These are phyloP conservation scores for Zygnema circumcarinatum DNA, from an alignment of 139 green algal genomes.

Conservation along the genomic window DNA sequence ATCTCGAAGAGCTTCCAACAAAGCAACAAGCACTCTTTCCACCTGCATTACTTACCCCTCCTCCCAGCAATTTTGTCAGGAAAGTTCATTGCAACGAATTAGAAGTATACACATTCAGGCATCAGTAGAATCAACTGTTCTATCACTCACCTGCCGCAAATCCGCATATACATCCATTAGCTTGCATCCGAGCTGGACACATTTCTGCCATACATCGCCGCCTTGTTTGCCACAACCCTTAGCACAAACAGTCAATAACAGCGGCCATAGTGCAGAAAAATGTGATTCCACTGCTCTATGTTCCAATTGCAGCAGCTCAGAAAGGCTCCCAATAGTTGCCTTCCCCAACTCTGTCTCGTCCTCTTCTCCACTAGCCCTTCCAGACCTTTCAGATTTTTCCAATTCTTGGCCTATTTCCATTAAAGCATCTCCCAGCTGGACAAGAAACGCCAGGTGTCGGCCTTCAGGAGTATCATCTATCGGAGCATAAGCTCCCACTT, in stretches of 20 bases:
- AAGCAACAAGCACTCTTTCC: not conserved
- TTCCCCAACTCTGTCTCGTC: not conserved
- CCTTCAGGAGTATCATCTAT: not conserved
- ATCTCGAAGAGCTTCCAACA: not conserved
- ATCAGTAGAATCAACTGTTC: too few relatives aligned
- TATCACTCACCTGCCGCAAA: not conserved
- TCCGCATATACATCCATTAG: not conserved
- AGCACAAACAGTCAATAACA: not conserved
- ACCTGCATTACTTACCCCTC: too few relatives aligned
- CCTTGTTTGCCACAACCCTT: not conserved
- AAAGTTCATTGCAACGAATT: too few relatives aligned
- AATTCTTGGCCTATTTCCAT: not conserved
- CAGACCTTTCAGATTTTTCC: not conserved
- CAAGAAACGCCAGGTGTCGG: not conserved
- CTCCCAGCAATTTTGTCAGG: too few relatives aligned
- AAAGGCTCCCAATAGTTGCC: not conserved
- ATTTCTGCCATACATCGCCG: not conserved
- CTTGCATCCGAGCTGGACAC: not conserved
- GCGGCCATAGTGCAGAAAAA: not conserved
- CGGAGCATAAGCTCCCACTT: not conserved
- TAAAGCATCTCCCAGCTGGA: not conserved
- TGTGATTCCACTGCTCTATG: conserved; percentile 1
- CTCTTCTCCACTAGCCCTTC: not conserved
- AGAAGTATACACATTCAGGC: too few relatives aligned
- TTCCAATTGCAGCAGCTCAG: not conserved